Evolutionary conservation across 345 rosid species (phyloP).

Genomic region (Nephelium lappaceum): DNA sequence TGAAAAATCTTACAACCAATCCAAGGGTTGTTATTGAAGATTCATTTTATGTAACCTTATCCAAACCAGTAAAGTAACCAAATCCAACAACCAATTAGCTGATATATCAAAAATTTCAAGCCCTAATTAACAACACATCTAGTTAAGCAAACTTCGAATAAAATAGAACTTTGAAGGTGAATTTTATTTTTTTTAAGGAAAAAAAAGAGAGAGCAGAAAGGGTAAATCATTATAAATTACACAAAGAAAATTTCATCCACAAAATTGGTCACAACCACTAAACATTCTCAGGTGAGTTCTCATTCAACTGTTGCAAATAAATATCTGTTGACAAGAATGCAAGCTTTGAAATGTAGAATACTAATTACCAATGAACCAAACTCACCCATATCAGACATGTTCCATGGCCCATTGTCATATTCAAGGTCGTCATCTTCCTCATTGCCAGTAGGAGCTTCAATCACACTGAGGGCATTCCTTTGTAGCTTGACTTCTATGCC

Average conservation of each 20-base stretch:
- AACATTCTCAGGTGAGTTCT: not conserved
- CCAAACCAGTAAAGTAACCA: no score
- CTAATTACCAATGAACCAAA: not conserved
- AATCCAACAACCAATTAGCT: constrained; percentile 12
- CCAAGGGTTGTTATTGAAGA: no score
- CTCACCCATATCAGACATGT: constrained; percentile 82
- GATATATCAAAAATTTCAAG: not conserved
- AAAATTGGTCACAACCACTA: not conserved
- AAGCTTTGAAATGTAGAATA: not conserved
- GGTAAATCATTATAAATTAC: not conserved
- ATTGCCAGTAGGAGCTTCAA: constrained; percentile 96
- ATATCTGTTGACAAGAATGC: not conserved
- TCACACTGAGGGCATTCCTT: constrained; percentile 96
- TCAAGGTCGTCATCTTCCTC: constrained; percentile 85
- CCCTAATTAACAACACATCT: not conserved
- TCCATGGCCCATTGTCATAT: constrained; percentile 65
- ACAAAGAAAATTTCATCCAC: not conserved
- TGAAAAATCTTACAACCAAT: no score
- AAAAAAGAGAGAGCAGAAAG: not conserved
- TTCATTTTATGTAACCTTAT: no score
- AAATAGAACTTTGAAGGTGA: not conserved
- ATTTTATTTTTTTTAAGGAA: no score
- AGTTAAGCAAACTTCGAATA: not conserved
- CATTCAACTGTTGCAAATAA: not conserved
- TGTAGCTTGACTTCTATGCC: constrained; percentile 98